Conservation (phyloP, 805 yeast genomes). For the Teunomyces lycoperdinae region DNA sequence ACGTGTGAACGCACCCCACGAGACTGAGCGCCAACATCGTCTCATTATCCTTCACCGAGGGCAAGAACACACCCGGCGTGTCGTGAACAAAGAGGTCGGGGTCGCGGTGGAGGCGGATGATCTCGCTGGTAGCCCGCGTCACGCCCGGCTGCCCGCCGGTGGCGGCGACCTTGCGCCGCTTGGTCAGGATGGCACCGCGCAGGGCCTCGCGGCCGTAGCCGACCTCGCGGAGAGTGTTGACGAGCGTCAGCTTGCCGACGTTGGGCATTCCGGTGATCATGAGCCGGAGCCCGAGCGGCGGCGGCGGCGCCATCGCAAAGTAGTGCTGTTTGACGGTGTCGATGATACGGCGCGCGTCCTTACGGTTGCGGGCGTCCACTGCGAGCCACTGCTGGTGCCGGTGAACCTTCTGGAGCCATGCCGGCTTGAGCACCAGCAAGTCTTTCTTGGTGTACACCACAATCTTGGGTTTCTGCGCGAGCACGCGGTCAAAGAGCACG, state of each 20-base stretch:
- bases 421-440: slow-evolving; percentile 44
- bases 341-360: slow-evolving; percentile 51
- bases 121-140: slow-evolving; percentile 73
- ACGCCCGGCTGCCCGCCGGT: slow-evolving; percentile 92
- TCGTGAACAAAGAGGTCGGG: slow-evolving; percentile 76
- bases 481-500: slow-evolving; percentile 66
- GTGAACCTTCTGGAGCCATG: slow-evolving; percentile 35
- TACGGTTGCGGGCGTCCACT: slow-evolving; percentile 54
- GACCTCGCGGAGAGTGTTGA: slow-evolving; percentile 63
- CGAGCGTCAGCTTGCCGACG: slow-evolving; percentile 90
- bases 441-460: slow-evolving; percentile 79
- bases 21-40: slow-evolving; percentile 74
- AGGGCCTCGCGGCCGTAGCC: slow-evolving; percentile 25
- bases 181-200: slow-evolving; percentile 29
- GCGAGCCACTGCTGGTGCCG: slow-evolving; percentile 37
- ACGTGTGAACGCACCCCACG: slow-evolving; percentile 70
- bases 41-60: slow-evolving; percentile 60
- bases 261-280: slow-evolving; percentile 94
- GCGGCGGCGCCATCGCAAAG: slow-evolving; percentile 54
- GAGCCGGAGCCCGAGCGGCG: slow-evolving; percentile 78
- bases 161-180: slow-evolving; percentile 61
- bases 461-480: slow-evolving; percentile 54
- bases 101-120: slow-evolving; percentile 57
- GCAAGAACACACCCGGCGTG: slow-evolving; percentile 90
- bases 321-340: slow-evolving; percentile 47